A percentile compares a stretch with the other conserved stretches of the same genome.
phyloP scores from a whole-genome alignment of 2,329 filamentous ascomycete species.

The Sclerotiophoma versabilis region DNA sequence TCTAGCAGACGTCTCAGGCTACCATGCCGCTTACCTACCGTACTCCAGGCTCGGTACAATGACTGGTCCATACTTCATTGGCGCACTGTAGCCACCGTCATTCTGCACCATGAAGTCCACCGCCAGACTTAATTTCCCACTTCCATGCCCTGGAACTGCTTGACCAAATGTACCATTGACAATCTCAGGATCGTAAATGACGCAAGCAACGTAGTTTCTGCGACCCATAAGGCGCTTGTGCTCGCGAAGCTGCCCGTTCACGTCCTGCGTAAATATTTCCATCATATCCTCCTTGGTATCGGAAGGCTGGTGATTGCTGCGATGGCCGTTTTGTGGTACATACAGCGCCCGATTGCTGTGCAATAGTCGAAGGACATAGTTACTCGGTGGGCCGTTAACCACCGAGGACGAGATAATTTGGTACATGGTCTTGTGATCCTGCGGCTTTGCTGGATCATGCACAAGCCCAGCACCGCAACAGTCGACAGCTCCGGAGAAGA shows the following conservation, averaged over 20 bases:
- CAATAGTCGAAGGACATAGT: slow-evolving; percentile 91
- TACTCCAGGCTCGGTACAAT: slow-evolving; percentile 77
- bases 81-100: slow-evolving; percentile 78
- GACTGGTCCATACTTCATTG: slow-evolving; percentile 96
- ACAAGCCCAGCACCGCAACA: slow-evolving; percentile 90
- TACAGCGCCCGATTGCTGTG: slow-evolving; percentile 94
- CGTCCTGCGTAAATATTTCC: slow-evolving; percentile 97
- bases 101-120: slow-evolving; percentile 98
- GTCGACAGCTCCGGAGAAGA: slow-evolving; percentile 91
- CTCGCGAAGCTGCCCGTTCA: slow-evolving; percentile 81
- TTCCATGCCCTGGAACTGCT: slow-evolving; percentile 48
- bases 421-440: slow-evolving; percentile 99
- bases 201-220: slow-evolving; percentile 89
- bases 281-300: slow-evolving; percentile 99
- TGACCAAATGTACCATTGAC: slow-evolving; percentile 59
- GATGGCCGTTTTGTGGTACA: slow-evolving; percentile 85
- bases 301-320: slow-evolving; percentile 71
- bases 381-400: slow-evolving; percentile 84
- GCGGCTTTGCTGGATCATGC: slow-evolving; percentile 89
- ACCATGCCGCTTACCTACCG: slow-evolving; percentile 47
- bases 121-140: slow-evolving; percentile 75
- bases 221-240: slow-evolving; percentile 92
- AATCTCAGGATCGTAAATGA: slow-evolving; percentile 91
- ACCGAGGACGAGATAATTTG: slow-evolving; percentile 94
- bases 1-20: background rate